Conservation (phyloP, 2,329 filamentous ascomycete genomes). For the Aspergillus eucalypticola region DNA sequence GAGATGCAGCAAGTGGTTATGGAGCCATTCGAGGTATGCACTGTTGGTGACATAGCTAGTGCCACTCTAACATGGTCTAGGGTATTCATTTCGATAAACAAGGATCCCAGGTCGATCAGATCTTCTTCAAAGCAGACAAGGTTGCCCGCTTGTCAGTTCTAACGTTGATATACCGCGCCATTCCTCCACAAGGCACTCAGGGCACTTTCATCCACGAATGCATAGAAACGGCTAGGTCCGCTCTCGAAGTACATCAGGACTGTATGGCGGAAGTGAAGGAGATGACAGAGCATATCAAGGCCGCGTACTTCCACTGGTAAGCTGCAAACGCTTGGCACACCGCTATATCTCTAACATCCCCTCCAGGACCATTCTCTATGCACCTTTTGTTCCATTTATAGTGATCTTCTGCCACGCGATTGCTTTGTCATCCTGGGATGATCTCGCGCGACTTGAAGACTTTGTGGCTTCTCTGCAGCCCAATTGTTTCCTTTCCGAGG, state of each 20-base stretch:
- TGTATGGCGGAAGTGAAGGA: constrained; percentile 31
- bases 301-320: constrained; percentile 42
- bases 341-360: not conserved
- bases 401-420: constrained; percentile 52
- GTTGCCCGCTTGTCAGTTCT: constrained; percentile 39
- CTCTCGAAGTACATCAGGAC: constrained; percentile 36
- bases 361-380: constrained; percentile 41
- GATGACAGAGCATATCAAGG: constrained; percentile 28
- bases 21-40: constrained; percentile 32
- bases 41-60: not conserved
- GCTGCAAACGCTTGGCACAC: not conserved
- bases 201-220: constrained; percentile 40
- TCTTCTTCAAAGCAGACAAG: constrained; percentile 36
- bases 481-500: constrained; percentile 56
- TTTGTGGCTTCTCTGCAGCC: constrained; percentile 60
- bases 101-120: constrained; percentile 28
- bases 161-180: constrained; percentile 43
- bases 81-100: constrained; percentile 14
- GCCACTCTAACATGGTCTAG: not conserved
- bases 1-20: constrained; percentile 32
- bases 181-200: constrained; percentile 33
- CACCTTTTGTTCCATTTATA: constrained; percentile 53
- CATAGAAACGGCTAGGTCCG: constrained; percentile 38
- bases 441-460: constrained; percentile 57
- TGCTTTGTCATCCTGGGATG: constrained; percentile 54